Evolutionary conservation across 2,329 filamentous ascomycete species (phyloP).

Genomic region (Grosmannia clavigera): DNA sequence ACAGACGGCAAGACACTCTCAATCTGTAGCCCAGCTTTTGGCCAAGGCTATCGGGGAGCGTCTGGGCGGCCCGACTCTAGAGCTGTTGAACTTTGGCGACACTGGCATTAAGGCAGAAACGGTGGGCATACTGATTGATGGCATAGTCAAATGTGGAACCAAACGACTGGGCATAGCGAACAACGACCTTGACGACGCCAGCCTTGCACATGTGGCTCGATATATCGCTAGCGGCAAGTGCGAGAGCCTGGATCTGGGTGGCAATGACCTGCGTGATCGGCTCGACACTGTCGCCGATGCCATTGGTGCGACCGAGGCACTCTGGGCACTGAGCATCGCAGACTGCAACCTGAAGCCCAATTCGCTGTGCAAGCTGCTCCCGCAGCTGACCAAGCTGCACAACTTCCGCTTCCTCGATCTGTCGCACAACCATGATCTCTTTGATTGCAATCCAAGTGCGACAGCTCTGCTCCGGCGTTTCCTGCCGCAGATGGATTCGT

Average conservation of each 20-base stretch:
- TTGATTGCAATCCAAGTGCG: constrained; percentile 60
- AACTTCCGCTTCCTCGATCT: constrained; percentile 83
- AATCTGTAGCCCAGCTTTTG: constrained; percentile 50
- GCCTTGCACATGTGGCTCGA: constrained; percentile 60
- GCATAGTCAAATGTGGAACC: constrained; percentile 65
- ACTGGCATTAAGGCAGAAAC: constrained; percentile 61
- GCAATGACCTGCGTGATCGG: constrained; percentile 57
- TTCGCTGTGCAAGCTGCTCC: constrained; percentile 62
- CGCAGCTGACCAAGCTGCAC: constrained; percentile 54
- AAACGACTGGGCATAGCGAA: constrained; percentile 71
- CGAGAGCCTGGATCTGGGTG: constrained; percentile 78
- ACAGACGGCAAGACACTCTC: constrained; percentile 9
- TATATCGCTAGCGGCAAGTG: constrained; percentile 69
- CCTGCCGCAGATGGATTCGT: constrained; percentile 60
- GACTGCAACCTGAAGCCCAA: constrained; percentile 69
- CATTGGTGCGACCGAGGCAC: constrained; percentile 39
- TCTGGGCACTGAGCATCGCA: constrained; percentile 77
- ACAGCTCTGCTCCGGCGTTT: constrained; percentile 62
- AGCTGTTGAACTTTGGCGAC: constrained; percentile 73
- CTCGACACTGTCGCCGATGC: constrained; percentile 40
- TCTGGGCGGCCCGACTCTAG: constrained; percentile 61
- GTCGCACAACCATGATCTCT: constrained; percentile 77
- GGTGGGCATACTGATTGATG: constrained; percentile 67
- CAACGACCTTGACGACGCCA: constrained; percentile 63
- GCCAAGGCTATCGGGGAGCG: constrained; percentile 66